Evolutionary conservation across 164 flowering plant genomes (phyloP), one percentile per base, ranked within the genome.

Genomic region (Vitis labrusca): DNA sequence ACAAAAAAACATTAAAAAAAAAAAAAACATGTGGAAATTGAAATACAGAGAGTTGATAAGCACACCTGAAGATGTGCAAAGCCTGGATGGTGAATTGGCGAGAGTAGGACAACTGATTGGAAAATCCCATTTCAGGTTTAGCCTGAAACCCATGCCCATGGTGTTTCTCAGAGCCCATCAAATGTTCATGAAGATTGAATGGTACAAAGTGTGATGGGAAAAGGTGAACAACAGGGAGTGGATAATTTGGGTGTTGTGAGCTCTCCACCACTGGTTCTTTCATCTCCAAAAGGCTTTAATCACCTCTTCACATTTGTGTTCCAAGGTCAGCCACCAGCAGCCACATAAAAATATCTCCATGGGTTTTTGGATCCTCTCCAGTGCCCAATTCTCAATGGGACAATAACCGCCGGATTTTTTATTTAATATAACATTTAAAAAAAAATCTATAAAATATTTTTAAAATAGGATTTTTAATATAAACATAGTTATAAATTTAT

Each of bases 201-300:
- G 27, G 27, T 23, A 23, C 27, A 23, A 23, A 23, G 27, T 23
- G 50, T 59, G 11, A 15, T 58, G 23, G 29, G 49, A 9, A 60
- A 10, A 27, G 19, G 50, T 29, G 32, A 51, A 9, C 44, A 27
- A 9, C 15, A 48, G 10, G 57, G 30, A 30, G 63, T 9, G 49
- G 57, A 32, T 27, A 27, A 19, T 23, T 66, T 61, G 53, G 51
- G 14, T 44, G 66, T 53, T 30, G 32, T 58, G 61, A 1, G 57
- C 57, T 77, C 79, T 81, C 81, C 71, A 78, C 87, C 85, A 84
- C 85, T 73, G 72, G 71, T 80, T 80, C 76, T 37, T 73, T 71
- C 85, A 78, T 80, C 85, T 67, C 64, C 71, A 60, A 30, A 3
- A 6, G 74, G 16, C 11, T 5, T 9, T 67, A 37, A 37, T 37